These are phyloP conservation scores for Panaeolus papilionaceus DNA, from an alignment of 768 basidiomycete species.

Conservation along the genomic window DNA sequence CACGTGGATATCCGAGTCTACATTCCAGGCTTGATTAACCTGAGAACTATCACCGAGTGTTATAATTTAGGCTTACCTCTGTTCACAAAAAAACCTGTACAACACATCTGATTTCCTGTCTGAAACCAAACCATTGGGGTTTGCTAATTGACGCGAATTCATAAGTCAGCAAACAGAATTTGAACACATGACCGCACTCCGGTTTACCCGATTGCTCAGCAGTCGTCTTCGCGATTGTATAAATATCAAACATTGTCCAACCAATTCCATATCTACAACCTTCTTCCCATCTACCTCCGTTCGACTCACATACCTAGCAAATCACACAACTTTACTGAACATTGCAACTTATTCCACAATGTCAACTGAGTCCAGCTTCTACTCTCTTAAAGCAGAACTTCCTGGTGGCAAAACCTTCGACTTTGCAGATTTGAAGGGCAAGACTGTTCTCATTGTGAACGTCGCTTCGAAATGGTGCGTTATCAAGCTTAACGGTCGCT, in stretches of 20 bases:
- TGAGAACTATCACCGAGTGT: neutral
- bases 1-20: neutral
- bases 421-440: constrained; percentile 76
- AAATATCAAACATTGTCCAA: constrained; percentile 24
- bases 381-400: constrained; percentile 70
- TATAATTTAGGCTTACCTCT: neutral
- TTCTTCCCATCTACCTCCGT: constrained; percentile 15
- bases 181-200: constrained; percentile 32
- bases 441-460: constrained; percentile 81
- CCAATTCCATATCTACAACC: constrained; percentile 17
- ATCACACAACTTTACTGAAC: constrained; percentile 15
- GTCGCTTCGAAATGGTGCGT: constrained; percentile 76
- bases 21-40: neutral
- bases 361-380: constrained; percentile 53
- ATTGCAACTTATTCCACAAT: constrained; percentile 30
- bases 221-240: constrained; percentile 25
- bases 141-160: neutral
- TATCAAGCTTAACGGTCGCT: neutral
- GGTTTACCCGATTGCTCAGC: constrained; percentile 39
- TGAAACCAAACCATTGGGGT: neutral
- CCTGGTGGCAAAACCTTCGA: constrained; percentile 61
- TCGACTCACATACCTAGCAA: constrained; percentile 15
- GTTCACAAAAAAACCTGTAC: neutral
- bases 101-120: neutral
- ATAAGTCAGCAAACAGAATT: constrained; percentile 18